Evolutionary conservation across 352 stramenopile species (phyloP), one percentile per base, ranked within the genome.

Genomic region (Phytophthora ohioensis): DNA sequence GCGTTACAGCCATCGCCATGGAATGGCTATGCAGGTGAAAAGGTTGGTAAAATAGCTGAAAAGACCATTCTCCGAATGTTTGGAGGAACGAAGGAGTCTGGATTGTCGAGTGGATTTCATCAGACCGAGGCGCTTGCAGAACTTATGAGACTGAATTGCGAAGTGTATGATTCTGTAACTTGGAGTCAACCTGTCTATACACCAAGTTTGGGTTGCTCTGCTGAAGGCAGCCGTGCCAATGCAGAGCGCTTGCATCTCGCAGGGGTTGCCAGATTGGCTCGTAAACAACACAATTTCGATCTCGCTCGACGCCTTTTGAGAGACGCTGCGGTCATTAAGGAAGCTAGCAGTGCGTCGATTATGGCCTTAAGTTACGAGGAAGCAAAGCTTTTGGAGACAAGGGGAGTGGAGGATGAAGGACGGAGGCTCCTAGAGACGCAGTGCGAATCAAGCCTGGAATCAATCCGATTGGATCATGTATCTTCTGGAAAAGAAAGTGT

Each of bases 221-320:
- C 15, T 36, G 4, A 8, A 10, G 27, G 35, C 41, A 31, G 27
- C 13, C 57, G 35, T 62, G 34, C 34, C 13, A 55, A 79, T 17
- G n/a, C 53, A 39, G 47, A 69, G 38, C 60, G 65, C 30, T 51
- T 69, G 10, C 57, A 78, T 48, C 49, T 90, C 11, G 43, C 80
- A 10, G 39, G 67, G 34, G 51, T 88, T 61, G 77, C 83, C 9
- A 75, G 62, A 43, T 67, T 91, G 43, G 80, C 85, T 4, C 76
- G 82, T 17, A 85, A 82, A 46, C 85, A 91, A 38, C 58, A 71
- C 64, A 93, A 93, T 55, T 81, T 84, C 39, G 21, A 43, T 34
- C 64, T 90, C 30, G 78, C 76, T 11, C 51, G 49, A 39, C 35
- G 49, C 5, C 51, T 92, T 59, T 66, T 90, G 39, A 59, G 34